Evolutionary conservation across 306 rosid species (phyloP).

Genomic region (Quercus dentata): DNA sequence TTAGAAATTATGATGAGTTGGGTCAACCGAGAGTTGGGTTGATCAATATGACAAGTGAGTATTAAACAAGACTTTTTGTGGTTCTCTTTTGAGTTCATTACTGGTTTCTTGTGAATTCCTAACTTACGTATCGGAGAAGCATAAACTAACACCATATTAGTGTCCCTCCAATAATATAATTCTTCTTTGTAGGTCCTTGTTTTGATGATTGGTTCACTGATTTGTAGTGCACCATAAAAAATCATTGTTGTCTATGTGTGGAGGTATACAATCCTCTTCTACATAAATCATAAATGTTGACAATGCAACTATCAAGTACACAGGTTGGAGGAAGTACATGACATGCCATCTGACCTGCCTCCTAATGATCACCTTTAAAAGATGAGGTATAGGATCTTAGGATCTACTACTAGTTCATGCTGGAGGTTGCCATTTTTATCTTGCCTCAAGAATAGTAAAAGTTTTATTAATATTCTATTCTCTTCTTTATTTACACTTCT

Average conservation of each 20-base stretch:
- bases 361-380: conserved; percentile 89
- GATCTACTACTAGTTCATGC: conserved; percentile 57
- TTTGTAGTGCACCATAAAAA: conserved; percentile 46
- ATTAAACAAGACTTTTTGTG: too few relatives aligned
- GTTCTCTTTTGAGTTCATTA: too few relatives aligned
- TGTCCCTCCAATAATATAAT: too few relatives aligned
- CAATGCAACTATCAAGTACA: conserved; percentile 94
- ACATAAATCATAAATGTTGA: conserved; percentile 63
- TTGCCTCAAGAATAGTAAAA: conserved; percentile 39
- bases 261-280: conserved; percentile 95
- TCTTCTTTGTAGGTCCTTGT: too few relatives aligned
- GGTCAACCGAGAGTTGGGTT: too few relatives aligned
- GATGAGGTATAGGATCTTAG: conserved; percentile 76
- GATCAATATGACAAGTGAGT: too few relatives aligned
- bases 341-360: conserved; percentile 79
- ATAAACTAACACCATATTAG: too few relatives aligned
- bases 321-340: conserved; percentile 76
- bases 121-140: too few relatives aligned
- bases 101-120: too few relatives aligned
- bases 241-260: conserved; percentile 91
- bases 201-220: too few relatives aligned
- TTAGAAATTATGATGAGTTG: too few relatives aligned
- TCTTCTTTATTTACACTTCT: conserved; percentile 4
- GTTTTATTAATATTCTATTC: conserved; percentile 2
- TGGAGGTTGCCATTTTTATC: conserved; percentile 79